phyloP scores from a whole-genome alignment of 1,284 basidiomycete species.

The Termitomyces sp. region DNA sequence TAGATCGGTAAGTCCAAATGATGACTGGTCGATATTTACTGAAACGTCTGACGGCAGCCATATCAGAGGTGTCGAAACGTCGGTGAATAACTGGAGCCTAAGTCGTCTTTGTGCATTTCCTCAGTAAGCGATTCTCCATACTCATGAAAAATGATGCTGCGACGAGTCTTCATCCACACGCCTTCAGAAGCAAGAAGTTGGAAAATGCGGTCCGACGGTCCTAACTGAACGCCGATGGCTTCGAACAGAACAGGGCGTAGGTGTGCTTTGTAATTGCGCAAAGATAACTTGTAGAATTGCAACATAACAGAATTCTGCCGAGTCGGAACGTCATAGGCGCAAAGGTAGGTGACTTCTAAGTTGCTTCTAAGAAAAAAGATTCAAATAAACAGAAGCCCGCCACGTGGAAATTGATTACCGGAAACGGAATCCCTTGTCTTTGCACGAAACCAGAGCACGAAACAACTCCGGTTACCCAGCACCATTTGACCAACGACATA shows the following conservation, averaged over 20 bases:
- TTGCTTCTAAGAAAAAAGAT: too few relatives aligned
- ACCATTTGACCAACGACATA: background rate
- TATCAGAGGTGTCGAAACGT: constrained; percentile 15
- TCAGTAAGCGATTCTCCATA: constrained; percentile 1
- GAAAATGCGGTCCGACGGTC: background rate
- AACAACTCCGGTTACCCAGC: too few relatives aligned
- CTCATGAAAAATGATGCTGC: background rate
- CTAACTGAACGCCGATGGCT: constrained; percentile 1
- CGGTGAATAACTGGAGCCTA: constrained; percentile 12
- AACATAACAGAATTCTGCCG: background rate
- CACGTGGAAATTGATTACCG: background rate
- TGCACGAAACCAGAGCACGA: too few relatives aligned
- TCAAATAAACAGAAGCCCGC: too few relatives aligned
- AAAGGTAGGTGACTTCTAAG: too few relatives aligned
- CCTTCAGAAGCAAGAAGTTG: background rate
- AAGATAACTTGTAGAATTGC: background rate
- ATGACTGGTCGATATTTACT: constrained; percentile 11
- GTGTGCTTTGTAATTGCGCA: background rate
- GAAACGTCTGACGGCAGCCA: constrained; percentile 15
- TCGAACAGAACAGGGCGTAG: background rate
- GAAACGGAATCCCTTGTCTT: background rate
- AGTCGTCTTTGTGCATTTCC: constrained; percentile 1
- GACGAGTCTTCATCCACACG: background rate
- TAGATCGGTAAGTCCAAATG: constrained; percentile 9
- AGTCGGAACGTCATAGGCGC: background rate